phyloP scores from a whole-genome alignment of 345 rosid genomes.

The Hirschfeldia incana region DNA sequence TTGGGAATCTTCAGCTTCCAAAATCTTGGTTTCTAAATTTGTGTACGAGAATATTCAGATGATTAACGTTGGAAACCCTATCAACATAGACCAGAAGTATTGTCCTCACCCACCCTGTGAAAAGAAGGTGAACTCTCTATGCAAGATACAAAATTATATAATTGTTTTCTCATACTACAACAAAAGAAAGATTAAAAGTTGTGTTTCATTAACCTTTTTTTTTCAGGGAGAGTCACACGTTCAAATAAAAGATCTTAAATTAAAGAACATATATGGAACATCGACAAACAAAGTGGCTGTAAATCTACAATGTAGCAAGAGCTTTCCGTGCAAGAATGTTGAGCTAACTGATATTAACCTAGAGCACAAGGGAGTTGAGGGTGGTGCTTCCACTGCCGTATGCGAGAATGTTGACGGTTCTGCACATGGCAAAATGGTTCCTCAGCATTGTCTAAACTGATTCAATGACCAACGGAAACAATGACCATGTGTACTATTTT shows the following conservation, averaged over 20 bases:
- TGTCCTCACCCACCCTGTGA: background rate
- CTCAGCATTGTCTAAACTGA: conserved; percentile 5
- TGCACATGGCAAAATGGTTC: conserved; percentile 21
- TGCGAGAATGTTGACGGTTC: conserved; percentile 7
- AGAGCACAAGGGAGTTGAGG: background rate
- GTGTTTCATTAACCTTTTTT: background rate
- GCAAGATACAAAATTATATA: background rate
- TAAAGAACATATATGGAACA: too few relatives aligned
- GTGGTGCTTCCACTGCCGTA: conserved; percentile 12
- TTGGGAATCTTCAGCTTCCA: conserved; percentile 27
- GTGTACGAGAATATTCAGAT: conserved; percentile 28
- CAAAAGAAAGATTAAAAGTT: too few relatives aligned
- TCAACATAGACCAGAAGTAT: too few relatives aligned
- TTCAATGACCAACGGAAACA: background rate
- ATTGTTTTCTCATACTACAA: background rate
- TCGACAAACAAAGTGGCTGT: too few relatives aligned
- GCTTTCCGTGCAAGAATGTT: conserved; percentile 24
- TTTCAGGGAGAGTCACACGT: conserved; percentile 13
- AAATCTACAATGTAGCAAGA: too few relatives aligned
- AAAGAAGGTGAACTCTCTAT: conserved; percentile 3
- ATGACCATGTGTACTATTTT: too few relatives aligned
- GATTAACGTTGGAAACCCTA: conserved; percentile 15
- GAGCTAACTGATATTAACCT: conserved; percentile 37
- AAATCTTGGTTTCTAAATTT: conserved; percentile 19
- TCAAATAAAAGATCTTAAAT: too few relatives aligned